Base-by-base conservation (phyloP, 140 eudicot species). In the Anethum foeniculum region DNA sequence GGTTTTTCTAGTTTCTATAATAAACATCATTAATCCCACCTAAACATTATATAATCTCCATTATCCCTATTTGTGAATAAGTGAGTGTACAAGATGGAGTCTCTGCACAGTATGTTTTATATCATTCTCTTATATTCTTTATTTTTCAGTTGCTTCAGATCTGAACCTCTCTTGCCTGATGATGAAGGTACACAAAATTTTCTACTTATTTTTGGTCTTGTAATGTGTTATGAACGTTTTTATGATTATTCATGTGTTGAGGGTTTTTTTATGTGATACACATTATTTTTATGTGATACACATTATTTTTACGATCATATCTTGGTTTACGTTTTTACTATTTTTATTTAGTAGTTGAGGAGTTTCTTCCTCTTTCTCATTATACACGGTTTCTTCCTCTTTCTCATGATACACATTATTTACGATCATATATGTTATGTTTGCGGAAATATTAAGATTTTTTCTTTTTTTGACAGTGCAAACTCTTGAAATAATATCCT, bases 401-500 rank as follows among this genome's bases (percentile, higher is more conserved):
- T n/a, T 11, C 12, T 46, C 15, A 15, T 1, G 15, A 18, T 65
- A 23, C 34, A 6, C 21, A 13, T 8, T 30, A 13, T 30, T 67
- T 28, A n/a, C 2, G 47, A 43, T 43, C 21, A 13, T 67, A 14
- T 3, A 32, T 68, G 23, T 28, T 1, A 41, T 46, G 3, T 46
- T 19, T 71, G 12, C 6, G 0, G 21, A 28, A 8, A 71, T 36
- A 12, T 21, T 77, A 10, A 58, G 3, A 78, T 4, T 46, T 7
- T 11, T 34, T 39, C 30, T n/a, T 62, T 79, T 74, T 86, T 49
- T 82, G 62, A 79, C 97, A 95, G 97, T 95, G 16, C 79, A 83
- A 85, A 82, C 88, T 78, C 88, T 95, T 52, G 46, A 46, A 83
- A 69, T 69, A 19, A 90, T 95, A 86, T 90, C 97, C 44, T 80